Evolutionary conservation across 1,139 yeast species (phyloP).

Genomic region (Hyphopichia burtonii): DNA sequence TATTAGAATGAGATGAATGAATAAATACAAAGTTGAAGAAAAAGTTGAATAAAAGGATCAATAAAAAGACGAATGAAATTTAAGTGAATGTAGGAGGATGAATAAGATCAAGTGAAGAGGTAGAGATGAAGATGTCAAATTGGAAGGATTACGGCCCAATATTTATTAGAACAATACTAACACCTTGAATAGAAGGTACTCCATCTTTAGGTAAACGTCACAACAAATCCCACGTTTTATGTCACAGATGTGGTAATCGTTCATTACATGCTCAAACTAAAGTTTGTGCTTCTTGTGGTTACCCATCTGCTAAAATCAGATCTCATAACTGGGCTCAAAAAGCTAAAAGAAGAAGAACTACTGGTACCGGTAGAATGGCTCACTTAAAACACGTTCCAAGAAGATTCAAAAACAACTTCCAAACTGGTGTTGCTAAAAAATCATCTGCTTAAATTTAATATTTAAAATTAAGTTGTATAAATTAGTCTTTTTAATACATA

Average conservation of each 20-base stretch:
- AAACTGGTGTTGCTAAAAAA: slow-evolving; percentile 76
- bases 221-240: slow-evolving; percentile 99
- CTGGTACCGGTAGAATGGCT: slow-evolving; percentile 99
- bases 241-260: slow-evolving; percentile 99
- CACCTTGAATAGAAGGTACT: slow-evolving; percentile 83
- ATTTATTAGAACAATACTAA: slow-evolving; percentile 13
- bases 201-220: slow-evolving; percentile 99
- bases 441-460: slow-evolving; percentile 35
- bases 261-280: slow-evolving; percentile 99
- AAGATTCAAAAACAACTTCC: slow-evolving; percentile 99
- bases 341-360: slow-evolving; percentile 99
- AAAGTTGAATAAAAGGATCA: no score
- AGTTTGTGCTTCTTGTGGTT: slow-evolving; percentile 98
- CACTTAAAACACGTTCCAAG: slow-evolving; percentile 95
- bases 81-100: no score
- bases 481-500: not conserved
- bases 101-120: no score
- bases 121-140: no score
- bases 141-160: no score
- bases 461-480: slow-evolving; percentile 6
- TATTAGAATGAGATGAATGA: no score
- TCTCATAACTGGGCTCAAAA: slow-evolving; percentile 98
- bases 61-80: no score
- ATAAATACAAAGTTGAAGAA: no score
- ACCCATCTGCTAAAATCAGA: slow-evolving; percentile 99